These are phyloP conservation scores for Nephelium lappaceum DNA, from an alignment of 345 rosid genomes.

Conservation along the genomic window DNA sequence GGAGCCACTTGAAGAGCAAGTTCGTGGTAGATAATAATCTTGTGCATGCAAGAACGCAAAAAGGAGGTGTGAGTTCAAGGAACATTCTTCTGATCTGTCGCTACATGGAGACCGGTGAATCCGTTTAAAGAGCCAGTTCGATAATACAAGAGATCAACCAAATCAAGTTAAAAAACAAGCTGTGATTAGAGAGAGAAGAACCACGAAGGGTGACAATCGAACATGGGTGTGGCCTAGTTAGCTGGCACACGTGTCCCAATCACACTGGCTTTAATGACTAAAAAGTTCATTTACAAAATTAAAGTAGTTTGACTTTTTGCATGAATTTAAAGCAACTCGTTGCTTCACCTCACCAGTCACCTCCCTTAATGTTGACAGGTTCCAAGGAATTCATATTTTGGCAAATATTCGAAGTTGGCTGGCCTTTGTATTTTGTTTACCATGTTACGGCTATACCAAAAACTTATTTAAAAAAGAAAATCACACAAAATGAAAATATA, in stretches of 20 bases:
- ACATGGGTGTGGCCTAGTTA: neutral
- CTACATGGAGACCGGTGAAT: neutral
- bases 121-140: neutral
- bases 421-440: no score
- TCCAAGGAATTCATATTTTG: neutral
- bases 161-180: neutral
- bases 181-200: neutral
- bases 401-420: neutral
- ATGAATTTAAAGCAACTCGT: neutral
- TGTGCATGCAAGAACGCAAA: neutral
- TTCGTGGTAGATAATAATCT: neutral
- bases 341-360: neutral
- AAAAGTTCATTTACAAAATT: neutral
- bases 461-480: no score
- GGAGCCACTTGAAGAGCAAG: neutral
- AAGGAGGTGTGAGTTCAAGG: neutral
- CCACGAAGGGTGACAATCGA: neutral
- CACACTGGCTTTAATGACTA: neutral
- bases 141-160: neutral
- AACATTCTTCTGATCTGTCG: neutral
- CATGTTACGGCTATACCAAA: neutral
- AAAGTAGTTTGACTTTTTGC: constrained; percentile 6
- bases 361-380: neutral
- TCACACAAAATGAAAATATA: no score
- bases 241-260: neutral